phyloP scores from a whole-genome alignment of 2,329 filamentous ascomycete species.

The Alternaria sp. region DNA sequence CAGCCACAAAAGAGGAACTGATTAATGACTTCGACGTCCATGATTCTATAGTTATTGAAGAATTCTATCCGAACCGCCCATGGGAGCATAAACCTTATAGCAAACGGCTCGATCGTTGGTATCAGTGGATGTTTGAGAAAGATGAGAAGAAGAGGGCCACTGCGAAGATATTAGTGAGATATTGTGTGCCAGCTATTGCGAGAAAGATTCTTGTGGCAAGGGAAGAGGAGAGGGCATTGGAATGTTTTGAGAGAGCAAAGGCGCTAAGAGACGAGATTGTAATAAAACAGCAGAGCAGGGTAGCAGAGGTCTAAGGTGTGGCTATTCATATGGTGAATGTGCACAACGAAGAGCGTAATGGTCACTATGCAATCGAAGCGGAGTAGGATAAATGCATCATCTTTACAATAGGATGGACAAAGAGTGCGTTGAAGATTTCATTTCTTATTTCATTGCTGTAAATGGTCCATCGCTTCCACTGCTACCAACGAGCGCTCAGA shows the following conservation, averaged over 20 bases:
- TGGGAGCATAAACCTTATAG: slow-evolving; percentile 20
- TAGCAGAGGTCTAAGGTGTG: not conserved
- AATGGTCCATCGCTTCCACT: not conserved
- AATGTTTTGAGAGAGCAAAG: not conserved
- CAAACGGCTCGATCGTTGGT: slow-evolving; percentile 23
- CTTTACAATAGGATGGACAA: not conserved
- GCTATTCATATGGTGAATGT: not conserved
- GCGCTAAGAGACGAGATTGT: not conserved
- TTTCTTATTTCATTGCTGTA: not conserved
- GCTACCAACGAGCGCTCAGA: not conserved
- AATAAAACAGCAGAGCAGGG: not conserved
- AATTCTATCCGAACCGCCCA: not conserved
- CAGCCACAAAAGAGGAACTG: slow-evolving; percentile 15
- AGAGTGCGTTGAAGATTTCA: not conserved
- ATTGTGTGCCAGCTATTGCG: slow-evolving; percentile 7
- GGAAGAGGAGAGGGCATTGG: not conserved
- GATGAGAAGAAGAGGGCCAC: slow-evolving; percentile 7
- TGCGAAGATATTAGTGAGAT: not conserved
- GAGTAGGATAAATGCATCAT: not conserved
- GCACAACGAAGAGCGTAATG: not conserved
- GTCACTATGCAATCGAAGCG: not conserved
- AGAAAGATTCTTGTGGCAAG: slow-evolving; percentile 4
- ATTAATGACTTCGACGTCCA: slow-evolving; percentile 1
- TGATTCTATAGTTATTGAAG: not conserved
- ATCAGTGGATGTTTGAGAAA: slow-evolving; percentile 14